Evolutionary conservation across 306 rosid genomes (phyloP), one percentile per base, ranked within the genome.

Genomic region (Cucurbita moschata): DNA sequence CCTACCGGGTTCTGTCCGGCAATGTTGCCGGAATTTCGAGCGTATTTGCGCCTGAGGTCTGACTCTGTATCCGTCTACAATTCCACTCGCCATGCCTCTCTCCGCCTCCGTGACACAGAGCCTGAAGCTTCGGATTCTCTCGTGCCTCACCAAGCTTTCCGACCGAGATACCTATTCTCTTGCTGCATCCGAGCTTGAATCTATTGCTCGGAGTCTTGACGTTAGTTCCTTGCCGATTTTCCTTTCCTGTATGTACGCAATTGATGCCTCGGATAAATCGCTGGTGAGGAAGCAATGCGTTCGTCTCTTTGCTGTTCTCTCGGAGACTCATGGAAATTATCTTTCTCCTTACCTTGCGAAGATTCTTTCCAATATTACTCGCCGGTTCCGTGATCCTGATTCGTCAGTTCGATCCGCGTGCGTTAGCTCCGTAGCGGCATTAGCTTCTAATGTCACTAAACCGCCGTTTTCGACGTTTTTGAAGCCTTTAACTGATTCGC

Each of bases 381-480:
- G 94, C 21, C 87, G 97, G 23, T 86, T 95, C 78, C 97, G 97
- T 0, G 99, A 95, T 79, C 85, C 85, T 70, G 99, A 95, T 79
- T 88, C 97, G 35, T 84, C 96, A 10, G 96, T 91, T 79, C 96
- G 99, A 81, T 86, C 99, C 53, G 90, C 97, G 3, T 95, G 99
- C 72, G 92, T 86, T 63, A 87, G 69, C 62, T 86, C 97, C 16
- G 87, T 89, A 44, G 78, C 92, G 0, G 88, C 97, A 58, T 83
- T 95, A 77, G 86, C 96, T 44, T 40, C 81, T 23, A 87, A 82
- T 81, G 85, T 95, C 81, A 88, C 88, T 51, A 88, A 76, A 77
- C 91, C 88, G 40, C 92, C 96, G 64, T 85, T 91, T 55, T 10
- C 80, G 3, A 77, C 89, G 10, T 91, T 95, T 50, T 16, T 84